Conservation (phyloP, 768 basidiomycete genomes). For the Amanita inopinata region DNA sequence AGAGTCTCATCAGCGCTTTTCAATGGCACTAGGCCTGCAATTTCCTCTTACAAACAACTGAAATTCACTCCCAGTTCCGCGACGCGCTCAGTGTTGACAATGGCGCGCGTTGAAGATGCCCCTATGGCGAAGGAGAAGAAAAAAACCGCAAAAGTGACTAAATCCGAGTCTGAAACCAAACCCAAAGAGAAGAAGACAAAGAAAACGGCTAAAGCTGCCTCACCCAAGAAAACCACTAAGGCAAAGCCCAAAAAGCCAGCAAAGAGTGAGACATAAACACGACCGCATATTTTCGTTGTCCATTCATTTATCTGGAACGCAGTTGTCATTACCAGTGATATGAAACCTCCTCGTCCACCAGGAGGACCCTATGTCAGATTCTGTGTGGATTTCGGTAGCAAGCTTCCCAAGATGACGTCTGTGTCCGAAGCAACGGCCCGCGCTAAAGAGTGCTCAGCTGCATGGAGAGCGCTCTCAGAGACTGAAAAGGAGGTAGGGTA, state of each 20-base stretch:
- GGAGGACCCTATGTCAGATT: background rate
- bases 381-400: background rate
- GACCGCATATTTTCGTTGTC: too few species aligned
- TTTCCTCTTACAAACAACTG: background rate
- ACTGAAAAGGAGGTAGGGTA: slow-evolving; percentile 26
- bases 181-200: too few species aligned
- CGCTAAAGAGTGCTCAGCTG: background rate
- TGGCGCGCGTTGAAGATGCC: background rate
- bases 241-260: background rate
- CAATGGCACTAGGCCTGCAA: background rate
- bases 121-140: background rate
- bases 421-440: background rate
- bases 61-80: background rate
- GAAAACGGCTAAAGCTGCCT: too few species aligned
- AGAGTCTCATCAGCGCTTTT: background rate
- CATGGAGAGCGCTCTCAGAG: slow-evolving; percentile 23
- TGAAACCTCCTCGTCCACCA: background rate
- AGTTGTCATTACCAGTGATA: slow-evolving; percentile 4
- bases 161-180: too few species aligned
- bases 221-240: slow-evolving; percentile 7
- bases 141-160: too few species aligned
- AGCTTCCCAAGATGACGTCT: background rate
- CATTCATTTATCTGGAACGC: too few species aligned
- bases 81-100: slow-evolving; percentile 5
- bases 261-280: background rate